phyloP scores from a whole-genome alignment of 1,139 yeast species.

The Hansenula sp. region DNA sequence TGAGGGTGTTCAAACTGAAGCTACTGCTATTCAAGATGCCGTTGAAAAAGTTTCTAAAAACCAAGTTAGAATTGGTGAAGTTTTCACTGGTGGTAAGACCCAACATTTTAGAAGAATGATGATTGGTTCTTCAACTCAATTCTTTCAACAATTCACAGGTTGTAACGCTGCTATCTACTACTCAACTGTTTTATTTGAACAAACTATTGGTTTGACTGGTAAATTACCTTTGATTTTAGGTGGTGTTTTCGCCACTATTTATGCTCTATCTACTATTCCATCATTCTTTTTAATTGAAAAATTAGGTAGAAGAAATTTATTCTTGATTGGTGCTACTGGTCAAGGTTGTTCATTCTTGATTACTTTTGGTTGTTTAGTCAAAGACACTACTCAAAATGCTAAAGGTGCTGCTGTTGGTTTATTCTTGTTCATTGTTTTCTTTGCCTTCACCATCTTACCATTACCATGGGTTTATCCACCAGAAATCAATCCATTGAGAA shows the following conservation, averaged over 20 bases:
- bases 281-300: constrained; percentile 59
- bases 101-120: constrained; percentile 23
- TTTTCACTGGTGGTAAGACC: constrained; percentile 48
- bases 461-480: constrained; percentile 44
- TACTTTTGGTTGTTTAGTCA: constrained; percentile 32
- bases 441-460: constrained; percentile 36
- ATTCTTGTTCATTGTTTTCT: constrained; percentile 38
- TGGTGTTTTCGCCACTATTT: constrained; percentile 57
- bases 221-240: constrained; percentile 54
- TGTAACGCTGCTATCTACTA: constrained; percentile 64
- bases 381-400: constrained; percentile 26
- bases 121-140: constrained; percentile 58
- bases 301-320: constrained; percentile 52
- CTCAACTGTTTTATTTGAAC: constrained; percentile 58
- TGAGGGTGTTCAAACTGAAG: constrained; percentile 34
- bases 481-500: constrained; percentile 38
- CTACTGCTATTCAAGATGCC: constrained; percentile 33
- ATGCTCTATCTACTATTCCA: constrained; percentile 45
- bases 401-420: constrained; percentile 48
- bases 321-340: constrained; percentile 29
- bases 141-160: constrained; percentile 46
- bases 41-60: constrained; percentile 1
- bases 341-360: constrained; percentile 38
- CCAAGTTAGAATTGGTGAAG: constrained; percentile 7
- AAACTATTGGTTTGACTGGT: constrained; percentile 45